Evolutionary conservation across 164 flowering plant genomes (phyloP), one percentile per base, ranked within the genome.

Genomic region (Berberis thunbergii): DNA sequence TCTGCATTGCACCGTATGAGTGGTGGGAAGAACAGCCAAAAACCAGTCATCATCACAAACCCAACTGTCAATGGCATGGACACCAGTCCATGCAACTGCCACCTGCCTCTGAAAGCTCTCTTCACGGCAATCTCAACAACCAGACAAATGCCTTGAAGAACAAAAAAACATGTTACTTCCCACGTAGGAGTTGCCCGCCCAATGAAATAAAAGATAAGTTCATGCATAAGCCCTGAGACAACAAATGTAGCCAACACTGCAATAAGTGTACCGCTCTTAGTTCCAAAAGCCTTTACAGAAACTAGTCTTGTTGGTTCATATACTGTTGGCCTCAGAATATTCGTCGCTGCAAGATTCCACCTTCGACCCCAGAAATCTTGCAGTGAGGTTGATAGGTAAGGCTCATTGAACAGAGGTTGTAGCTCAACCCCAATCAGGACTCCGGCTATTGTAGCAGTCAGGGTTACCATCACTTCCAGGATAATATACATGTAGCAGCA

Each of bases 311-410:
- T n/a, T 2, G 78, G 78, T 0, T 64, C 41, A 45, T 59, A 72
- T 26, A 74, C 62, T 1, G 68, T 68, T 0, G 57, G 44, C 3
- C 74, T 61, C 7, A 77, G 65, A 11, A 54, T 67, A 44, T 61
- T 60, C 8, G 75, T 66, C 1, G 64, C 65, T 49, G 67, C 67
- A 1, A 70, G 70, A 43, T 77, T 26, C 26, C 26, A 26, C 26
- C 26, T 26, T 26, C 26, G 26, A 26, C 26, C 26, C 26, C 26
- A 26, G 38, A 72, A 77, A 43, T 77, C 80, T 59, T 72, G 75
- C 0, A 77, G 53, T 1, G 80, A 77, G 26, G 72, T 64, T 2
- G 76, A 3, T 67, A 41, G 13, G 67, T 66, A 9, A 61, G 60
- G 43, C 7, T 52, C 55, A 52, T 52, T 26, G 13, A 52, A 52